phyloP scores from a whole-genome alignment of 2,329 filamentous ascomycete genomes.

The Pseudogymnoascus verrucosus region DNA sequence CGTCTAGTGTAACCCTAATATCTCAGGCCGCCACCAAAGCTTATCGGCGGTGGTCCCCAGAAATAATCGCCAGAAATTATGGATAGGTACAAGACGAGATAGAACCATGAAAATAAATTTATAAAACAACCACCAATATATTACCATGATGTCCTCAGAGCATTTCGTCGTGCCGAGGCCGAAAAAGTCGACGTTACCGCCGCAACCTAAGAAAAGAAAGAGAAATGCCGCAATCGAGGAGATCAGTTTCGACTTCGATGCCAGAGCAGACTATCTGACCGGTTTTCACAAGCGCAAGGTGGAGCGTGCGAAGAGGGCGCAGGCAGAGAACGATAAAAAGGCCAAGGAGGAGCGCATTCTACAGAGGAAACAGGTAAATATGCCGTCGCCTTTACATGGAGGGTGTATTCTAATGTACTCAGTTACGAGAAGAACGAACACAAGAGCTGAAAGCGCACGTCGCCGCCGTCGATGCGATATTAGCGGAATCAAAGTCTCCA shows the following conservation, averaged over 20 bases:
- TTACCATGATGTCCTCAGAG: constrained; percentile 19
- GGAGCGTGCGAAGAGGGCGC: constrained; percentile 74
- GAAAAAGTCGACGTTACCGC: constrained; percentile 50
- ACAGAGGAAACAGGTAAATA: constrained; percentile 64
- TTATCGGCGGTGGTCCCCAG: not conserved
- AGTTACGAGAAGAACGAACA: constrained; percentile 80
- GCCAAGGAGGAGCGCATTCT: constrained; percentile 69
- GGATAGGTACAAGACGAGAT: constrained; percentile 3
- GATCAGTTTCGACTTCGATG: constrained; percentile 73
- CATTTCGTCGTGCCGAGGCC: constrained; percentile 50
- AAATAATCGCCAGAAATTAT: constrained; percentile 9
- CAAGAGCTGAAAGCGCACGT: constrained; percentile 78
- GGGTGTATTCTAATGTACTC: constrained; percentile 9
- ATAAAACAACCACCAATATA: constrained; percentile 6
- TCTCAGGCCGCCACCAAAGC: not conserved
- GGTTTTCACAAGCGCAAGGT: constrained; percentile 96
- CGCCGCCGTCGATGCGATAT: constrained; percentile 56
- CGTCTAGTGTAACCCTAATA: not conserved
- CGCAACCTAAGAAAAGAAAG: constrained; percentile 61
- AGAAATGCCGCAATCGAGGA: constrained; percentile 57
- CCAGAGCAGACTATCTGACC: constrained; percentile 80
- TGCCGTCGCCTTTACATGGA: not conserved
- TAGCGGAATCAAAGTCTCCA: constrained; percentile 28
- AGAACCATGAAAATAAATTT: constrained; percentile 7
- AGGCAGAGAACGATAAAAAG: constrained; percentile 69